Percentiles rank a stretch among this genome's conserved stretches.
Conservation (phyloP, 2,329 filamentous ascomycete species). For the Capronia coronata region DNA sequence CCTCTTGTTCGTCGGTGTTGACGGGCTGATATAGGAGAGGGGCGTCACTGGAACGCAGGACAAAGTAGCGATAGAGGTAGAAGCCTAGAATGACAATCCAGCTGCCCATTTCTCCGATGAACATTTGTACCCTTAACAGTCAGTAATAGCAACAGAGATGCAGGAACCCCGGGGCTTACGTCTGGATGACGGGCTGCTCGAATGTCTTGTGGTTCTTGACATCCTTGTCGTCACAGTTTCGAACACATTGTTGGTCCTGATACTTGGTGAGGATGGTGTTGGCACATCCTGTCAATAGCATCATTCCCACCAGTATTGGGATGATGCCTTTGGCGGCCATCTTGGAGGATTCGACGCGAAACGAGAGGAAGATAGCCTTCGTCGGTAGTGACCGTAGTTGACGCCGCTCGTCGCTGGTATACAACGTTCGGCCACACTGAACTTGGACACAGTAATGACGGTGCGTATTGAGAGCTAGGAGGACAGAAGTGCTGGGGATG, state of each 20-base stretch:
- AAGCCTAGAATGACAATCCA: slow-evolving; percentile 80
- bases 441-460: no score
- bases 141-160: slow-evolving; percentile 5
- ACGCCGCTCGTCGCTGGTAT: no score
- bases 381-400: no score
- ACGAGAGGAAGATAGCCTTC: no score
- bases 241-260: slow-evolving; percentile 90
- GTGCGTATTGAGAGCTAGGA: no score
- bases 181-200: slow-evolving; percentile 93
- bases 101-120: slow-evolving; percentile 90
- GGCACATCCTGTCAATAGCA: slow-evolving; percentile 91
- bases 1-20: slow-evolving; percentile 37
- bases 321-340: slow-evolving; percentile 70
- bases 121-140: slow-evolving; percentile 69
- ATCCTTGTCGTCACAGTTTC: slow-evolving; percentile 70
- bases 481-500: no score
- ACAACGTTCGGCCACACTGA: no score
- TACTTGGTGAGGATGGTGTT: slow-evolving; percentile 97
- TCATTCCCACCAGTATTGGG: slow-evolving; percentile 86
- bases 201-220: slow-evolving; percentile 64
- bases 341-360: no score
- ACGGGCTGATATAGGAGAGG: slow-evolving; percentile 59
- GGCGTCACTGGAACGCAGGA: slow-evolving; percentile 34
- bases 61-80: slow-evolving; percentile 52
- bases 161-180: slow-evolving; percentile 42